Base-by-base conservation (phyloP, 2,329 filamentous ascomycete genomes). In the Fusarium siculi region DNA sequence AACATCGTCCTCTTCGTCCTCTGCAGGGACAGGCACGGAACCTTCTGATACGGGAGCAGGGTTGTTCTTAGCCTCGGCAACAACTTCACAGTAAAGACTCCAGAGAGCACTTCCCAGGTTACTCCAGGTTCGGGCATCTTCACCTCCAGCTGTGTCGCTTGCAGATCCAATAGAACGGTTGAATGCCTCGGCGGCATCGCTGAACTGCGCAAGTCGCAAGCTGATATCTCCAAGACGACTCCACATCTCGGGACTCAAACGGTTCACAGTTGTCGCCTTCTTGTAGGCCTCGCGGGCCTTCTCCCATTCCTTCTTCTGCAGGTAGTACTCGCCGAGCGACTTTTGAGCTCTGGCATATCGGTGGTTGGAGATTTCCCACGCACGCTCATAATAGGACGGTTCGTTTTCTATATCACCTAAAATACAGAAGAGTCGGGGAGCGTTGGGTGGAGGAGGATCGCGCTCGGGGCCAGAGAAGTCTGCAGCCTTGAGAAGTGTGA, bases 121-220 rank as follows among this genome's bases (percentile, higher is more conserved):
- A 77, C 93, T 97, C 94, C 96, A 99, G 1, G 94, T 94, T 78
- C 97, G 91, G 1, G 95, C 96, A 79, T 98, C 95, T 58, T 92
- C 91, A 32, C 97, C 95, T 53, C 97, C 96, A 16, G 93, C 88
- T 4, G 81, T 81, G 37, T 87, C 86, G 37, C 84, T 86, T 0
- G 87, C 84, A 11, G 84, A 82, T 74, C 93, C 91, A 16, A 99
- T 95, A 14, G 93, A 92, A 28, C 95, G 89, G 14, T 91, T 91
- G 81, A 97, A 99, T 0, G 95, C 92, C 74, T 96, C 91, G 2
- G 93, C 91, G 0, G 96, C 96, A 25, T 93, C 92, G 25, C 91
- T 86, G 84, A 93, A 98, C 43, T 91, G 87, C 15, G 90, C 90
- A 1, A 97, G 86, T 56, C 96, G 91, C 25, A 99, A 87, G 73